phyloP scores from a whole-genome alignment of 1,284 basidiomycete genomes.

The Papiliotrema nemorosa region DNA sequence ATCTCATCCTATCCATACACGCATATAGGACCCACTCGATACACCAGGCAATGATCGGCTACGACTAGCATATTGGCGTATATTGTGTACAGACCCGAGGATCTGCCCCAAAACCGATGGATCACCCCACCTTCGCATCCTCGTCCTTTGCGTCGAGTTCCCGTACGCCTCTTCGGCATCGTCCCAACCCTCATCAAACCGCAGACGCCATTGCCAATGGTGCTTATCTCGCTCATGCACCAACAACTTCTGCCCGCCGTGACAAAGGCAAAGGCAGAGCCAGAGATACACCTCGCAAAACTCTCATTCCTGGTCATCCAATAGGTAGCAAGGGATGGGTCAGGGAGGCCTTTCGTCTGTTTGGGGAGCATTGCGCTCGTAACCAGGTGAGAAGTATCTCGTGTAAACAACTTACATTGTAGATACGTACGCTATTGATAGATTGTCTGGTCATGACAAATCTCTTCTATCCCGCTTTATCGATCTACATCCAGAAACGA shows the following conservation, averaged over 20 bases:
- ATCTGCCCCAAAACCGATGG: no score
- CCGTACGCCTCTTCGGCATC: background rate
- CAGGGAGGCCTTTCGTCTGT: conserved; percentile 36
- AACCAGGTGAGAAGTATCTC: conserved; percentile 36
- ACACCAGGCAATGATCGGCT: no score
- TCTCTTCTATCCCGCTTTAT: conserved; percentile 86
- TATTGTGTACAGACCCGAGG: no score
- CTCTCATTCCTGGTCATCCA: background rate
- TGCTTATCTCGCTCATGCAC: background rate
- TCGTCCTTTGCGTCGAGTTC: background rate
- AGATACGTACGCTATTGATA: conserved; percentile 89
- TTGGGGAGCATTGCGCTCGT: conserved; percentile 49
- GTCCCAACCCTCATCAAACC: background rate
- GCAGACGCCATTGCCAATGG: background rate
- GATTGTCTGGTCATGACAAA: conserved; percentile 93
- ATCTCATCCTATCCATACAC: no score
- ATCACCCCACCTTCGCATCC: background rate
- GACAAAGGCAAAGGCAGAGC: background rate
- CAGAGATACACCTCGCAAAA: background rate
- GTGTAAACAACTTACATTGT: conserved; percentile 7
- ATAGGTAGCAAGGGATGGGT: conserved; percentile 28
- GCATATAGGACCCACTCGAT: no score
- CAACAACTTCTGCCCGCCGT: background rate
- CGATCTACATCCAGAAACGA: conserved; percentile 64
- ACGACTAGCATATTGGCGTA: no score